Evolutionary conservation across 345 rosid species (phyloP), one percentile per base, ranked within the genome.

Genomic region (Leavenworthia alabamica): DNA sequence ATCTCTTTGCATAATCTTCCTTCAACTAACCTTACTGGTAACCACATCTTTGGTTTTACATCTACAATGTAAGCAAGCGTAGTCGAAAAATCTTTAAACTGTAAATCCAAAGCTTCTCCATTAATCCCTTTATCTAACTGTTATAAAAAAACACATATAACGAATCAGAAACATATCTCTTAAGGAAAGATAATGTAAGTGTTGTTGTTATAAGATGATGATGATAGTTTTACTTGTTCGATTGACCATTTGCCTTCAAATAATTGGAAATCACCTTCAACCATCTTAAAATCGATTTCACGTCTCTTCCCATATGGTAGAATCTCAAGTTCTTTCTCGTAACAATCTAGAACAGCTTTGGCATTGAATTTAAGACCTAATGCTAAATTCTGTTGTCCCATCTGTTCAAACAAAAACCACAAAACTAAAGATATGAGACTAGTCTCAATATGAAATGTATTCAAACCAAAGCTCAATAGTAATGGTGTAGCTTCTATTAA

Each of bases 161-260:
- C n/a, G 15, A 52, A 14, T 61, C 9, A n/a, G 41, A 31, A n/a
- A 8, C 16, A 72, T 39, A 9, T n/a, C n/a, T n/a, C 23, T 48
- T 9, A 0, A 19, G 31, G 28, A 40, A 22, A 16, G 23, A 2
- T 3, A 26, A 24, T 14, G 36, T 12, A 17, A 10, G 27, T 40
- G 15, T 40, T 12, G n/a, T 40, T 8, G 12, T 48, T 26, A n/a
- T n/a, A n/a, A n/a, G n/a, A n/a, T n/a, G n/a, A n/a, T n/a, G 31
- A 26, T 28, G 19, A 27, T 7, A 14, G n/a, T n/a, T 11, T 11
- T 67, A 89, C 99, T 88, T 89, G 94, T 70, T 89, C 89, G 40
- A 92, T 81, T 3, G 86, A 82, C 98, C 98, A 92, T 57, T 82
- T 89, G 49, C 98, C 98, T 85, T 88, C 82, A 59, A 84, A 89